These are phyloP conservation scores for Tolypocladium capitatum DNA, from an alignment of 2,329 filamentous ascomycete genomes.

Conservation along the genomic window DNA sequence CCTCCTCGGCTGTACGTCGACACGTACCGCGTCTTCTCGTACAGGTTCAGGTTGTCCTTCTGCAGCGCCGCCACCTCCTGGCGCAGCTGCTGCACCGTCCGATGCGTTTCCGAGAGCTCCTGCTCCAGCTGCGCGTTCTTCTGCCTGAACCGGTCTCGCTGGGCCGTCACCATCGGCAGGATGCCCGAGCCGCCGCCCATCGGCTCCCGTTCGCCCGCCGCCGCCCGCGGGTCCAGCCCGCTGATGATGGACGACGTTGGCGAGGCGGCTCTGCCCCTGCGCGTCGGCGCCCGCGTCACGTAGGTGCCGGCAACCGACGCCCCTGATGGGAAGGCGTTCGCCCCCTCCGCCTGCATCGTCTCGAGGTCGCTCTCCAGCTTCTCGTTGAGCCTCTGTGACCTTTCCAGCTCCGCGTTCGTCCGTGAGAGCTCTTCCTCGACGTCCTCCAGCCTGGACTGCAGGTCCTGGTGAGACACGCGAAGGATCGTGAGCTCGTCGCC, in stretches of 20 bases:
- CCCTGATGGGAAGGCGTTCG: slow-evolving; percentile 74
- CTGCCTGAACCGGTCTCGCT: slow-evolving; percentile 96
- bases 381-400: slow-evolving; percentile 68
- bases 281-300: slow-evolving; percentile 46
- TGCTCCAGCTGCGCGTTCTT: slow-evolving; percentile 83
- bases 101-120: slow-evolving; percentile 74
- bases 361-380: slow-evolving; percentile 88
- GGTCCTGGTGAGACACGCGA: slow-evolving; percentile 84
- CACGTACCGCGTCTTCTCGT: slow-evolving; percentile 95
- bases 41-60: slow-evolving; percentile 89
- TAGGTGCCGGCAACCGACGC: slow-evolving; percentile 92
- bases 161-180: slow-evolving; percentile 93
- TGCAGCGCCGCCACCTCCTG: slow-evolving; percentile 87
- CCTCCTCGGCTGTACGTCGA: slow-evolving; percentile 76
- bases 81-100: slow-evolving; percentile 69
- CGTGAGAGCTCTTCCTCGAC: slow-evolving; percentile 73
- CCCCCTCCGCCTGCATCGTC: slow-evolving; percentile 71
- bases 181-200: slow-evolving; percentile 73
- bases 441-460: slow-evolving; percentile 65
- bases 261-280: slow-evolving; percentile 59
- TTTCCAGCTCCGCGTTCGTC: slow-evolving; percentile 77
- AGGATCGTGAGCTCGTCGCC: slow-evolving; percentile 86
- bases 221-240: slow-evolving; percentile 64
- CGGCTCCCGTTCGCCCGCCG: slow-evolving; percentile 40
- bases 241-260: slow-evolving; percentile 98